These are phyloP conservation scores for Melanogaster broomeanus DNA, from an alignment of 768 basidiomycete genomes.

Conservation along the genomic window DNA sequence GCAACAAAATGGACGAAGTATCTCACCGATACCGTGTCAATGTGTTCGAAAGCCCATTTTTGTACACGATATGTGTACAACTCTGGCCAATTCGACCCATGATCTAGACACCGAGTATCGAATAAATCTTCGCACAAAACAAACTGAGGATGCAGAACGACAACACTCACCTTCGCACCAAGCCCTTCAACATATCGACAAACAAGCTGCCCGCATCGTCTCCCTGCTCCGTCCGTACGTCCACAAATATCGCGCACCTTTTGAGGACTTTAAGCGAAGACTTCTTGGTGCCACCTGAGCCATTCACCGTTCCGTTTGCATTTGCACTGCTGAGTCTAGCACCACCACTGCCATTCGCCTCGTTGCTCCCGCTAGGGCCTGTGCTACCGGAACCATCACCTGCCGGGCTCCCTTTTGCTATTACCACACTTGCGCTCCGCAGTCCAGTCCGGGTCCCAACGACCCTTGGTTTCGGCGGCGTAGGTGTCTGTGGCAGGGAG, in stretches of 20 bases:
- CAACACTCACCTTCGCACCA: constrained; percentile 70
- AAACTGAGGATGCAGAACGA: not conserved
- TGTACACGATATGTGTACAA: constrained; percentile 85
- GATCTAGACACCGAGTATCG: constrained; percentile 43
- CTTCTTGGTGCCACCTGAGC: constrained; percentile 28
- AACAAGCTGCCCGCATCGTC: constrained; percentile 83
- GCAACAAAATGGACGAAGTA: not conserved
- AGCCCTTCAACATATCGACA: constrained; percentile 77
- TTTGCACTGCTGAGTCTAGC: constrained; percentile 15
- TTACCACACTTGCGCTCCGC: constrained; percentile 40
- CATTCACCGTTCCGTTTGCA: constrained; percentile 22
- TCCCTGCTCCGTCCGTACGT: constrained; percentile 72
- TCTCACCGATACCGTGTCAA: constrained; percentile 68
- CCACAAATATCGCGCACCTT: constrained; percentile 81
- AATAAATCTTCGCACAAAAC: not conserved
- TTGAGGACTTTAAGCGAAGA: constrained; percentile 56
- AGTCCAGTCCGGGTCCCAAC: constrained; percentile 54
- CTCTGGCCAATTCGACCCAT: constrained; percentile 65
- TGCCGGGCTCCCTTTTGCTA: constrained; percentile 25
- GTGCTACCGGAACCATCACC: constrained; percentile 36
- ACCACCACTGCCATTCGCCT: constrained; percentile 20
- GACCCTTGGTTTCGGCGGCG: constrained; percentile 29
- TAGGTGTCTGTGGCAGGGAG: constrained; percentile 44
- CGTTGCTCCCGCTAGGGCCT: constrained; percentile 20
- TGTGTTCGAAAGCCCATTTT: constrained; percentile 78